A percentile compares a stretch with the other conserved stretches of the same genome.
phyloP scores from a whole-genome alignment of 179 eudicot species.

The Vitellaria paradoxa region DNA sequence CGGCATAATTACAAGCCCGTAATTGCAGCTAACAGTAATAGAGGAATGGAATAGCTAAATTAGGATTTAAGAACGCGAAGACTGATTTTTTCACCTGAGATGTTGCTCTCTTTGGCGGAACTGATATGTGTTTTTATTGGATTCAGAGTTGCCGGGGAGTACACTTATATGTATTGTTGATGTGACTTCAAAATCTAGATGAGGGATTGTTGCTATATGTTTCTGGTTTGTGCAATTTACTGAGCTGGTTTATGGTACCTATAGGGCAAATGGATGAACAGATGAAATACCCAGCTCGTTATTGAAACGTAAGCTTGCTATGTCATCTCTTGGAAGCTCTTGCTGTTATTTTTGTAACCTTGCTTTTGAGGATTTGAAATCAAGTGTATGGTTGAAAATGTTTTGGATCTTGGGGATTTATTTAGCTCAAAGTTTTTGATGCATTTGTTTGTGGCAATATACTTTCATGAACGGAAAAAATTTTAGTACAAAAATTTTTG shows the following conservation, averaged over 20 bases:
- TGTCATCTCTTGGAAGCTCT: not conserved
- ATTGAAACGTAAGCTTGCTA: not conserved
- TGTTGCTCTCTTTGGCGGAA: slow-evolving; percentile 24
- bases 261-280: not conserved
- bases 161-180: slow-evolving; percentile 11
- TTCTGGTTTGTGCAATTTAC: slow-evolving; percentile 4
- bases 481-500: no score
- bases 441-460: no score
- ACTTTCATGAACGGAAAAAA: no score
- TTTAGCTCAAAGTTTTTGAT: no score
- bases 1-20: slow-evolving; percentile 56
- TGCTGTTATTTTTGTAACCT: no score
- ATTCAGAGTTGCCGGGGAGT: slow-evolving; percentile 27
- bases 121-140: slow-evolving; percentile 23
- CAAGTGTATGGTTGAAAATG: no score
- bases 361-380: no score
- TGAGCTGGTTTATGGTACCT: slow-evolving; percentile 2
- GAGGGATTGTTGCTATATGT: not conserved
- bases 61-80: slow-evolving; percentile 9
- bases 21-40: slow-evolving; percentile 52
- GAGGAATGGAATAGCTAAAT: slow-evolving; percentile 23
- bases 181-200: slow-evolving; percentile 6
- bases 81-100: slow-evolving; percentile 15
- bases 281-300: not conserved
- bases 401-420: no score